Conservation (phyloP, 2,329 filamentous ascomycete genomes). For the Davidsoniella neocaledoniae region DNA sequence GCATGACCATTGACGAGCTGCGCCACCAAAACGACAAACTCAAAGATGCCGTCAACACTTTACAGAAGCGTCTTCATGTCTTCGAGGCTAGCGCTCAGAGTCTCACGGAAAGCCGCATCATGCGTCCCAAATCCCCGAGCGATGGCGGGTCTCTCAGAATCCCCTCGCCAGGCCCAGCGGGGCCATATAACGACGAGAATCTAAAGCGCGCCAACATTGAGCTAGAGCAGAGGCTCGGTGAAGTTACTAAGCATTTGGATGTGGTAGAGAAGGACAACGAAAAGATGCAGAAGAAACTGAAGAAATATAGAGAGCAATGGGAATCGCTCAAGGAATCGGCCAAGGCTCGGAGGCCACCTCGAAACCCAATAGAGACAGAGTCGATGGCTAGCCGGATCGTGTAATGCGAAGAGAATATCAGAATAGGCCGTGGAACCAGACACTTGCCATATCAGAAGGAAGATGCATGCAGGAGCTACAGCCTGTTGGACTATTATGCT, state of each 20-base stretch:
- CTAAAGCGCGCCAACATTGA: slow-evolving; percentile 39
- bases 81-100: slow-evolving; percentile 89
- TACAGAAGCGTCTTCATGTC: slow-evolving; percentile 73
- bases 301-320: slow-evolving; percentile 44
- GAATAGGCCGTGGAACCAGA: no score
- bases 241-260: slow-evolving; percentile 42
- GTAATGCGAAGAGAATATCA: slow-evolving; percentile 8
- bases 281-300: slow-evolving; percentile 37
- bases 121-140: slow-evolving; percentile 37
- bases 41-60: slow-evolving; percentile 69
- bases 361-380: slow-evolving; percentile 2
- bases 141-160: slow-evolving; percentile 12
- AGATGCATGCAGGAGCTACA: not conserved
- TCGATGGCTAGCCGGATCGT: slow-evolving; percentile 8
- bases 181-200: slow-evolving; percentile 19
- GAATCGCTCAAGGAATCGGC: slow-evolving; percentile 43
- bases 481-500: not conserved
- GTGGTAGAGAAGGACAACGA: slow-evolving; percentile 46
- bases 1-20: slow-evolving; percentile 53
- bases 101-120: slow-evolving; percentile 65
- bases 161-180: not conserved
- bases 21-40: slow-evolving; percentile 75
- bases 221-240: slow-evolving; percentile 48
- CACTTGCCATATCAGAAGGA: no score
- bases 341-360: slow-evolving; percentile 30